Evolutionary conservation across 495 filamentous ascomycete species (phyloP).

Genomic region (Daldinia loculata): DNA sequence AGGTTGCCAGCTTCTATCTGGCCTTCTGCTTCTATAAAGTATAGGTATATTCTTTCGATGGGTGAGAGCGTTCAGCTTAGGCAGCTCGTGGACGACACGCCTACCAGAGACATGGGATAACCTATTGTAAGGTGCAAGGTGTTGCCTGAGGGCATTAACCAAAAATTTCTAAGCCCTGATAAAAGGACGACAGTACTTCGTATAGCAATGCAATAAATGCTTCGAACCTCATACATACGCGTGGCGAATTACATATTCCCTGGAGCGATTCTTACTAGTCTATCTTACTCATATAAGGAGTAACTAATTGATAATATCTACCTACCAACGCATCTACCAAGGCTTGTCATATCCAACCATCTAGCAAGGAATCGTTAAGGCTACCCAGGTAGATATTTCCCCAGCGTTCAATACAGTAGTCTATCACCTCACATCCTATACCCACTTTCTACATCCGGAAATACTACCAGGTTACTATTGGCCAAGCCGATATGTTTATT

Average conservation of each 20-base stretch:
- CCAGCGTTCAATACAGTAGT: neutral
- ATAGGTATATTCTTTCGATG: conserved; percentile 47
- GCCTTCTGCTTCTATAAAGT: conserved; percentile 96
- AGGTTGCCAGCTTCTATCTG: conserved; percentile 89
- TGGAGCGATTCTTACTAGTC: neutral
- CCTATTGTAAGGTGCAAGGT: neutral
- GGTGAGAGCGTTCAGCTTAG: neutral
- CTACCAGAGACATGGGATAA: neutral
- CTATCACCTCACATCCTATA: neutral
- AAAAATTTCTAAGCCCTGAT: neutral
- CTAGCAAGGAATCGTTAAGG: neutral
- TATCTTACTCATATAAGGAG: neutral
- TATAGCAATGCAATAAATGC: conserved; percentile 4
- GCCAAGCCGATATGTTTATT: neutral
- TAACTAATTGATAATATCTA: neutral
- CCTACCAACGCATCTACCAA: neutral
- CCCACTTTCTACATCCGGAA: conserved; percentile 14
- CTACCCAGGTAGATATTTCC: neutral
- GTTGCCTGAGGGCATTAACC: neutral
- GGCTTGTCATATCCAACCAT: neutral
- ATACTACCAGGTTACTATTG: conserved; percentile 8
- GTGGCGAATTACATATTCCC: neutral
- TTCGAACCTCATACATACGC: neutral
- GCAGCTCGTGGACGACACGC: neutral
- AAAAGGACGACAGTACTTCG: neutral